Evolutionary conservation across 2,329 filamentous ascomycete species (phyloP), one percentile per base, ranked within the genome.

Genomic region (Aspergillus sp.): DNA sequence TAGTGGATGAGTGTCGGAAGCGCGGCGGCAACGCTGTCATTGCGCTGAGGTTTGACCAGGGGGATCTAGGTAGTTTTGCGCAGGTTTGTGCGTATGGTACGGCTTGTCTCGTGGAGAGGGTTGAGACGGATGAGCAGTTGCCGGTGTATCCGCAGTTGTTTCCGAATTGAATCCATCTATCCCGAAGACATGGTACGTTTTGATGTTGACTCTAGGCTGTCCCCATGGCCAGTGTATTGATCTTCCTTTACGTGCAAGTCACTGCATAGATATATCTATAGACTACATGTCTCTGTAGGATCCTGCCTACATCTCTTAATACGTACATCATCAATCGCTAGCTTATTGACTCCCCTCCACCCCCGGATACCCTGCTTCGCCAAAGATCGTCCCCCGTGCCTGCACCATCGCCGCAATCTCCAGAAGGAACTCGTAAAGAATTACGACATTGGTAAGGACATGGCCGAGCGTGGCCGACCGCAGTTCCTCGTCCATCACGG

Each of bases 381-480:
- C 86, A 70, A 93, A 92, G 45, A 92, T 69, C 11, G 85, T 85
- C 20, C 86, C 87, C 50, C 89, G 79, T 33, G 88, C 85, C 68
- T 93, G 88, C 53, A 91, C 78, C 61, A 92, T 71, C 22, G 87
- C 87, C 2, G 88, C 85, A 51, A 93, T 70, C 69, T 94, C 89
- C 46, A 93, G 78, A 46, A 93, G 72, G 66, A 94, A 94, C 33
- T 88, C 87, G 68, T 94, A 89, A 52, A 91, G 76, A 47, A 93
- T 82, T 52, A 93, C 82, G 38, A 88, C 83, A 67, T 93, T 94
- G 5, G 89, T 93, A 56, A 94, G 74, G 10, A 93, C 76, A 66
- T 93, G 89, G 38, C 87, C 90, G 4, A 94, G 82, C 7, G 86
- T 89, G 7, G 84, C 86, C 9, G 77, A 79, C 45, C 70, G 73